Percentiles rank a stretch among this genome's conserved stretches.
phyloP scores from a whole-genome alignment of 2,329 filamentous ascomycete genomes.

The Pyrenophora seminiperda region DNA sequence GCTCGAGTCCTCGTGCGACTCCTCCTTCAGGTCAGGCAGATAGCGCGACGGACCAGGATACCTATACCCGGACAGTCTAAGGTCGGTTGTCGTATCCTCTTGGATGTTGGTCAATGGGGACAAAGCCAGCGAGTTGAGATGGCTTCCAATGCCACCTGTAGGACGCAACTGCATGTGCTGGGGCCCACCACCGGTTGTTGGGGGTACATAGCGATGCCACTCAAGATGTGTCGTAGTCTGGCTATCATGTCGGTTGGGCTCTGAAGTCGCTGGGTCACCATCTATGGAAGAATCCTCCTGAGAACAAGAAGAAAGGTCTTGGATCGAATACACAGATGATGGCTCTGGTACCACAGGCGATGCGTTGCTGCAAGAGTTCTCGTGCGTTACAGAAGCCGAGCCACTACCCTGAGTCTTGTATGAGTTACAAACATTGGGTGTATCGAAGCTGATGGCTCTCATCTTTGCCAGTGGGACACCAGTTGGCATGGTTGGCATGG shows the following conservation, averaged over 20 bases:
- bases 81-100: constrained; percentile 42
- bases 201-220: constrained; percentile 21
- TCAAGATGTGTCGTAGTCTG: constrained; percentile 45
- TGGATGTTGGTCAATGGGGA: constrained; percentile 17
- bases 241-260: constrained; percentile 33
- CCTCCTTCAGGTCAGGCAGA: constrained; percentile 55
- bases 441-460: constrained; percentile 4
- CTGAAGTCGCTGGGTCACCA: constrained; percentile 14
- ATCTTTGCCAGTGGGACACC: constrained; percentile 10
- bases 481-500: constrained; percentile 18
- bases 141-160: constrained; percentile 13
- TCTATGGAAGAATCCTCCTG: constrained; percentile 23
- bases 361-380: constrained; percentile 20
- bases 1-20: constrained; percentile 55
- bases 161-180: constrained; percentile 8
- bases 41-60: constrained; percentile 40
- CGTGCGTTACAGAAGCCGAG: constrained; percentile 11
- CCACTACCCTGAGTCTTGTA: constrained; percentile 6
- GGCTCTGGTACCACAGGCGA: constrained; percentile 18
- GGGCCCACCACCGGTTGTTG: not conserved
- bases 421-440: constrained; percentile 9
- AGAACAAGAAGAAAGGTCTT: constrained; percentile 23
- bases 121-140: constrained; percentile 3
- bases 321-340: constrained; percentile 35
- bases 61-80: constrained; percentile 38